These are phyloP conservation scores for Aspergillus versicolor DNA, from an alignment of 2,329 filamentous ascomycete species.

Conservation along the genomic window DNA sequence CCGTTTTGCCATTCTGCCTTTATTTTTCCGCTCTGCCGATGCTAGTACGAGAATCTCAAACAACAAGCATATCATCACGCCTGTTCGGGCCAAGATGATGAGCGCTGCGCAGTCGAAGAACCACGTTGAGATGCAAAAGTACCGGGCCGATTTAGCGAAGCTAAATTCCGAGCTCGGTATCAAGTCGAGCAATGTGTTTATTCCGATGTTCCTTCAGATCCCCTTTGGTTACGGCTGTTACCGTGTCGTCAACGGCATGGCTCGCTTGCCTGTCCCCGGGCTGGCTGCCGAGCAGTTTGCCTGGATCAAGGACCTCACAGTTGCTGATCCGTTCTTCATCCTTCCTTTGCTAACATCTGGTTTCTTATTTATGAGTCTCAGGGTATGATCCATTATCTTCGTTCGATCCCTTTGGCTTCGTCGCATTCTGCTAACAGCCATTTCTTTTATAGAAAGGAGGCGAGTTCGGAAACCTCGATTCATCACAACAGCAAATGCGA, in stretches of 20 bases:
- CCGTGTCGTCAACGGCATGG: conserved; percentile 72
- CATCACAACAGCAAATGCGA: conserved; percentile 27
- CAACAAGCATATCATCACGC: conserved; percentile 58
- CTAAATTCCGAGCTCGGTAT: conserved; percentile 59
- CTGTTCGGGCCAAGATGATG: conserved; percentile 58
- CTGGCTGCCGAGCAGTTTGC: conserved; percentile 67
- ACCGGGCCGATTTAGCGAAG: conserved; percentile 48
- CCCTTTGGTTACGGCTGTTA: conserved; percentile 81
- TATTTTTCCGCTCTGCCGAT: conserved; percentile 63
- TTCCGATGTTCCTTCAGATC: conserved; percentile 59
- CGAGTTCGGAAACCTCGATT: conserved; percentile 35
- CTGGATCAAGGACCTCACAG: conserved; percentile 79
- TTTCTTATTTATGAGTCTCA: conserved; percentile 59
- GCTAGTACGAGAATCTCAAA: conserved; percentile 61
- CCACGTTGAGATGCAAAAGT: conserved; percentile 46
- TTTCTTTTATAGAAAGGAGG: conserved; percentile 34
- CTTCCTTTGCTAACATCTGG: conserved; percentile 64
- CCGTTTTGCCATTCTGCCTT: conserved; percentile 65
- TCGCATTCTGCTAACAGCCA: conserved; percentile 1
- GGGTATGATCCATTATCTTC: conserved; percentile 45
- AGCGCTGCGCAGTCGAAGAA: conserved; percentile 46
- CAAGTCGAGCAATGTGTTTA: conserved; percentile 49
- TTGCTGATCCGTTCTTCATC: conserved; percentile 73
- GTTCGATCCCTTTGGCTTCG: not conserved
- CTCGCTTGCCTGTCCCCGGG: conserved; percentile 74